Evolutionary conservation across 495 filamentous ascomycete species (phyloP).

Genomic region (Talaromyces adpressus): DNA sequence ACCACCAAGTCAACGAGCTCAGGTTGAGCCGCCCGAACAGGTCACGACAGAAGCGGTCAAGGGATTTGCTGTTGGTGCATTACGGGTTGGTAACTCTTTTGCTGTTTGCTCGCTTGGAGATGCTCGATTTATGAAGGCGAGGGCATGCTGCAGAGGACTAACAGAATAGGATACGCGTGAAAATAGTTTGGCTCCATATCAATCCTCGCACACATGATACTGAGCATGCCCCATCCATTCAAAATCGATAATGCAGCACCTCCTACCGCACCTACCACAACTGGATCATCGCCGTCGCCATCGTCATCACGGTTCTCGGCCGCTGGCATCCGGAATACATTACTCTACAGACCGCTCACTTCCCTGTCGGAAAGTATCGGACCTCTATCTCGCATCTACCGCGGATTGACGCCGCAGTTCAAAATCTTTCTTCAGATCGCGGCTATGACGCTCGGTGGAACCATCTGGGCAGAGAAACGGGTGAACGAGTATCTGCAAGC

Average conservation of each 20-base stretch:
- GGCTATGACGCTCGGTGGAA: conserved; percentile 77
- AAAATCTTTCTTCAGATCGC: conserved; percentile 90
- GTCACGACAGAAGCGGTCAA: conserved; percentile 33
- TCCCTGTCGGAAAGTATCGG: conserved; percentile 40
- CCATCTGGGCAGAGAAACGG: conserved; percentile 74
- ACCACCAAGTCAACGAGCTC: conserved; percentile 27
- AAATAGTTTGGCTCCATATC: conserved; percentile 40
- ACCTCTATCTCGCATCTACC: conserved; percentile 61
- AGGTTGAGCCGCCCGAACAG: conserved; percentile 35
- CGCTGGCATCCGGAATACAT: conserved; percentile 26
- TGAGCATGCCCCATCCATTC: conserved; percentile 39
- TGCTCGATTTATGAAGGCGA: no score
- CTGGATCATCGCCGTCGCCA: conserved; percentile 16
- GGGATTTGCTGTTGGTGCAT: conserved; percentile 38
- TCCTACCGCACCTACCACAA: conserved; percentile 13
- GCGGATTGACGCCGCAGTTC: conserved; percentile 79
- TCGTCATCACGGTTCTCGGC: conserved; percentile 27
- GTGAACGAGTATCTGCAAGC: conserved; percentile 56
- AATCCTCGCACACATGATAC: conserved; percentile 42
- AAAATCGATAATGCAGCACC: conserved; percentile 22
- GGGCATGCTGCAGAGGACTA: background rate
- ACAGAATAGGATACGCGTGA: background rate
- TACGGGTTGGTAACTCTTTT: conserved; percentile 28
- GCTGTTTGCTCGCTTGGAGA: no score
- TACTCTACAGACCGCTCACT: conserved; percentile 37